A percentile compares a stretch with the other conserved stretches of the same genome.
Conservation (phyloP, 495 filamentous ascomycete species). For the Podospora didyma region DNA sequence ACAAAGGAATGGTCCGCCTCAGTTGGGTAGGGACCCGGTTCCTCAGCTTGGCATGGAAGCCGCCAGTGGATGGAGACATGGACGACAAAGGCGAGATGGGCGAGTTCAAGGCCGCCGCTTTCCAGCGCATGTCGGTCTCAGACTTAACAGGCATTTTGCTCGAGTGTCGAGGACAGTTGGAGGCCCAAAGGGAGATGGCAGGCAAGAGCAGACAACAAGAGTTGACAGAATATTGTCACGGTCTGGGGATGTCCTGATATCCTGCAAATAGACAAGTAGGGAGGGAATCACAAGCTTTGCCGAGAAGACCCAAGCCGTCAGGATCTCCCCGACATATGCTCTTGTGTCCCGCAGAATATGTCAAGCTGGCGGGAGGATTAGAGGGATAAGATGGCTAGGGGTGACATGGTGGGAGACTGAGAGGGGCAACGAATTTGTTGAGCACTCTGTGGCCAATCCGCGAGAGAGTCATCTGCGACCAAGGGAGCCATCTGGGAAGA, state of each 20-base stretch:
- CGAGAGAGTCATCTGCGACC: not conserved
- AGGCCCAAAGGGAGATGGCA: too few relatives aligned
- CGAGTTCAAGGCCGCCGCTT: constrained; percentile 13
- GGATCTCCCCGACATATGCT: not conserved
- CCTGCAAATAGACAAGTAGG: not conserved
- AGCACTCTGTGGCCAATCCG: too few relatives aligned
- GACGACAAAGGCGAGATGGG: constrained; percentile 22
- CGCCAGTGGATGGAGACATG: constrained; percentile 18
- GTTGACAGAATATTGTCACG: too few relatives aligned
- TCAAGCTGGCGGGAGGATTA: not conserved
- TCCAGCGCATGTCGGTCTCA: constrained; percentile 3
- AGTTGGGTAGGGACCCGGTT: constrained; percentile 30
- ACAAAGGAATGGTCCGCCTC: constrained; percentile 23
- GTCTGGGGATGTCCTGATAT: too few relatives aligned
- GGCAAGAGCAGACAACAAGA: too few relatives aligned
- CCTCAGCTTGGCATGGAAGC: constrained; percentile 19
- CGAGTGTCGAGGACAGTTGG: too few relatives aligned
- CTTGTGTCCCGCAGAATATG: not conserved
- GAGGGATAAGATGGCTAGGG: too few relatives aligned
- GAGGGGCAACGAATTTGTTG: too few relatives aligned
- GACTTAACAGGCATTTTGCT: not conserved
- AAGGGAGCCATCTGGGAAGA: not conserved
- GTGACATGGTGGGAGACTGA: too few relatives aligned
- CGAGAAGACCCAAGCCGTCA: not conserved
- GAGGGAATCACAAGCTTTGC: not conserved